Percentiles rank a stretch among this genome's conserved stretches.
phyloP scores from a whole-genome alignment of 2,329 filamentous ascomycete species.

The Tolypocladium ophioglossoides region DNA sequence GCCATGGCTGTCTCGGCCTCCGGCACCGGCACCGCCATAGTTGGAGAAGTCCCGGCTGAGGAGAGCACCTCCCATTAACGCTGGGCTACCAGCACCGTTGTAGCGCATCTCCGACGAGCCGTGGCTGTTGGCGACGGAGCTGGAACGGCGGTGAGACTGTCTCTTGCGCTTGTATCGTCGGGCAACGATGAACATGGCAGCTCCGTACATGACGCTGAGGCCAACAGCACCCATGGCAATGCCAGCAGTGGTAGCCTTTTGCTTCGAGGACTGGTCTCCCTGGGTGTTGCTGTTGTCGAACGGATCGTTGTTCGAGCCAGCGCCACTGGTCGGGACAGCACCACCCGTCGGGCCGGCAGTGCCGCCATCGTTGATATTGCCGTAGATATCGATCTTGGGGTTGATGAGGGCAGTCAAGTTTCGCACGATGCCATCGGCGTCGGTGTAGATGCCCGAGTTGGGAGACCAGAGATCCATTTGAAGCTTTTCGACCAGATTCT shows the following conservation, averaged over 20 bases:
- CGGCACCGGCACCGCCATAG: conserved; percentile 35
- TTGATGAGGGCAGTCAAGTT: conserved; percentile 77
- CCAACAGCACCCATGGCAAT: conserved; percentile 69
- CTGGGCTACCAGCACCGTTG: conserved; percentile 37
- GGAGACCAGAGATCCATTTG: conserved; percentile 60
- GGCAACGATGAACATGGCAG: conserved; percentile 88
- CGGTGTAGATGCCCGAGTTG: conserved; percentile 64
- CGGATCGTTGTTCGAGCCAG: conserved; percentile 25
- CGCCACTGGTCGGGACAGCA: conserved; percentile 1
- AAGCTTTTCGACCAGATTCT: conserved; percentile 56
- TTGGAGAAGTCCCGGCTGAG: conserved; percentile 45
- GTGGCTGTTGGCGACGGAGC: conserved; percentile 51
- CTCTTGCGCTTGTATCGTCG: conserved; percentile 83
- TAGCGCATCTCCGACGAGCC: conserved; percentile 43
- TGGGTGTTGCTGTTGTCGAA: conserved; percentile 31
- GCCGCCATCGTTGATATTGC: conserved; percentile 25
- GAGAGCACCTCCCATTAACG: conserved; percentile 61
- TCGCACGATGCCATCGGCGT: conserved; percentile 52
- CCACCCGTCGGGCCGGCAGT: conserved; percentile 21
- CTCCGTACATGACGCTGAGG: conserved; percentile 78
- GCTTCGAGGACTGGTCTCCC: conserved; percentile 44
- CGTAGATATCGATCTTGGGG: conserved; percentile 48
- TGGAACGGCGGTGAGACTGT: conserved; percentile 64
- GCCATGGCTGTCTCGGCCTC: conserved; percentile 48
- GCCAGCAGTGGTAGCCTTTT: conserved; percentile 52